Evolutionary conservation across 257 asterid genomes (phyloP), one percentile per base, ranked within the genome.

Genomic region (Solanum pinnatisectum): DNA sequence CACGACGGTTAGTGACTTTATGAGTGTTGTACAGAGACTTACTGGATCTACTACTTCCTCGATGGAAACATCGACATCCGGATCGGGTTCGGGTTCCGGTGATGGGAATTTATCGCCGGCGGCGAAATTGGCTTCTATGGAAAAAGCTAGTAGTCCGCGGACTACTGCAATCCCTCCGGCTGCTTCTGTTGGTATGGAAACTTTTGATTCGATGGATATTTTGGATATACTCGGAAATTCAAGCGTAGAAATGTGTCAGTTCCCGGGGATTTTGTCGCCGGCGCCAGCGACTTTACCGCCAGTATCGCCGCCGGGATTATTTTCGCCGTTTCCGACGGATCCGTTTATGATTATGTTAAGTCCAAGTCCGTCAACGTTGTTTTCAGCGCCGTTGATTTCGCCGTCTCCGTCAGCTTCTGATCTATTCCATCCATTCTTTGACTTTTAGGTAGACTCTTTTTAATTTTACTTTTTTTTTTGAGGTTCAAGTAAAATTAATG

Each of bases 261-360:
- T 87, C n/a, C 95, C 97, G n/a, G 98, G 99, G 23, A 96, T 97
- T 60, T 83, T 97, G 5, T 92, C 98, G 16, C 99, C 99, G 88
- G 98, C 95, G 40, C 99, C 99, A 87, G 90, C 90, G n/a, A 92
- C 89, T 22, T 35, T 95, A 71, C 97, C 91, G 1, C 95, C 96
- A 3, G 90, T 94, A 46, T 91, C 97, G 10, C 91, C 98, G 3
- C 91, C 98, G 36, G 98, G 99, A 12, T 88, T 94, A 81, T 96
- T 95, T 89, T 93, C 98, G 20, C 98, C 98, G 92, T 90, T 96
- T 84, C 74, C 84, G 44, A 86, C 88, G 59, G 96, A 95, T 90
- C 95, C 97, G 33, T 91, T 93, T 63, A 89, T 90, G 91, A 65
- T 91, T 65, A 94, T 97, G 97, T 93, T 93, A 88, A 77, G 93